A percentile compares a stretch with the other conserved stretches of the same genome.
Conservation (phyloP, 2,329 filamentous ascomycete genomes). For the Nemania abortiva region DNA sequence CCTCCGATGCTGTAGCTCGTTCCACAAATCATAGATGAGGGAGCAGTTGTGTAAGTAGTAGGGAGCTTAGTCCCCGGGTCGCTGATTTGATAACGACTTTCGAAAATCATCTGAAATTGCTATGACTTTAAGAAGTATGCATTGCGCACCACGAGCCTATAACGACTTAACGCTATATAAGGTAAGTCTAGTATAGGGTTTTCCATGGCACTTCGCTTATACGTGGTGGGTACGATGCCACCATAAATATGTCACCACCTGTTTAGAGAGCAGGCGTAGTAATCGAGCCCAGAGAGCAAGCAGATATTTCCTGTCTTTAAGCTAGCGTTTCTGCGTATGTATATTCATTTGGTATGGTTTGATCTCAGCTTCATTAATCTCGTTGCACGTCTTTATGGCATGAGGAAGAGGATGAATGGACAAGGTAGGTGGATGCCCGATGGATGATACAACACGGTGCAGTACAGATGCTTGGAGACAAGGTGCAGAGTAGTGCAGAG, state of each 20-base stretch:
- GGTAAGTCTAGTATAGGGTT: neutral
- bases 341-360: conserved; percentile 9
- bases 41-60: conserved; percentile 5
- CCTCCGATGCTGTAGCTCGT: conserved; percentile 17
- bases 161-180: neutral
- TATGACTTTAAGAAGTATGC: neutral
- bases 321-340: neutral
- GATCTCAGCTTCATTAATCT: conserved; percentile 16
- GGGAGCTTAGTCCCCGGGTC: neutral
- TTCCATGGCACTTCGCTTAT: conserved; percentile 7
- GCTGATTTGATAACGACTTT: neutral
- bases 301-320: conserved; percentile 1
- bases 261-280: neutral
- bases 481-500: neutral
- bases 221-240: neutral
- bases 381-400: too few relatives aligned
- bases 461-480: neutral
- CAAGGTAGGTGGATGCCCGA: neutral
- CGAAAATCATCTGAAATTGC: neutral
- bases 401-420: too few relatives aligned
- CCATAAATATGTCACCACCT: neutral
- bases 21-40: conserved; percentile 20
- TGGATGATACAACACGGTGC: neutral
- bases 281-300: neutral
- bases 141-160: neutral